Evolutionary conservation across 1,284 basidiomycete species (phyloP).

Genomic region (Moniliella sp.): DNA sequence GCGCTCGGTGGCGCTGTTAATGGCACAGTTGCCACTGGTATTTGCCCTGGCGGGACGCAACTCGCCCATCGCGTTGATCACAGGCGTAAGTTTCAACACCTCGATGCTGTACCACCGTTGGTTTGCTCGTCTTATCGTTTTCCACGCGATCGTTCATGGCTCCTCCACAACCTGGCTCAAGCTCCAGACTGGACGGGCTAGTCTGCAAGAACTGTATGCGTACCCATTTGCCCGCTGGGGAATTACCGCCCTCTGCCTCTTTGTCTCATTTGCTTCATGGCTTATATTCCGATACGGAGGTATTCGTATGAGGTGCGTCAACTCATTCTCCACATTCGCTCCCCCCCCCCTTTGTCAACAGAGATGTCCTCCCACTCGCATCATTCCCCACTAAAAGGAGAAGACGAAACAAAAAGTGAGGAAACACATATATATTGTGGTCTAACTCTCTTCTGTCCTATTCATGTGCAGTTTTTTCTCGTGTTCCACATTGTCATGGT

Average conservation of each 20-base stretch:
- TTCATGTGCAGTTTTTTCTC: background rate
- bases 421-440: too few species aligned
- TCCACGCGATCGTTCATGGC: conserved; percentile 20
- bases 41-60: conserved; percentile 30
- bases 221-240: background rate
- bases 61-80: conserved; percentile 20
- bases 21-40: conserved; percentile 22
- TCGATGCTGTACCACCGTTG: conserved; percentile 31
- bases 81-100: conserved; percentile 18
- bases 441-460: too few species aligned
- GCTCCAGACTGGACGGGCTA: background rate
- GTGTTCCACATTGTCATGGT: background rate
- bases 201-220: background rate
- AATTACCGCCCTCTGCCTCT: background rate
- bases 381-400: too few species aligned
- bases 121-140: conserved; percentile 21
- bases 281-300: background rate
- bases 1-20: conserved; percentile 18
- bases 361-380: too few species aligned
- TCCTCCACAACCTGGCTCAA: conserved; percentile 5
- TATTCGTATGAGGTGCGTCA: background rate
- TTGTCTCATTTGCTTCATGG: background rate
- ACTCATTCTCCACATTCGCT: too few species aligned
- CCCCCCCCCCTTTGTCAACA: too few species aligned
- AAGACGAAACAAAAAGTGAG: too few species aligned